phyloP scores from a whole-genome alignment of 2,329 filamentous ascomycete species.

The Claviceps lovelessii region DNA sequence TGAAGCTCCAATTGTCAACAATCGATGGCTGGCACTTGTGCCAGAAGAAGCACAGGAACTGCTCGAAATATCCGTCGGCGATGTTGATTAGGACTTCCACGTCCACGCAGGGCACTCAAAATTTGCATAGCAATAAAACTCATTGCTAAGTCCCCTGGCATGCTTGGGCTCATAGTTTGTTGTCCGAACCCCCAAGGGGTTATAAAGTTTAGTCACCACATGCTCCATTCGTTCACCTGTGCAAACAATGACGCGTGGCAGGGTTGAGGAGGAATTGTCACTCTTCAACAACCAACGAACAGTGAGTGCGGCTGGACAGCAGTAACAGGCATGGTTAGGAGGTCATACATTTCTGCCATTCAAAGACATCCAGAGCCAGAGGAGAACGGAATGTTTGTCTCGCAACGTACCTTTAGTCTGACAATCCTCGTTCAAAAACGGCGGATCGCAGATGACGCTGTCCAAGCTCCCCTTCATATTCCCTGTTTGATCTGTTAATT shows the following conservation, averaged over 20 bases:
- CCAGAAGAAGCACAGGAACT: background rate
- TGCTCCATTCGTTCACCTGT: constrained; percentile 64
- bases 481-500: constrained; percentile 15
- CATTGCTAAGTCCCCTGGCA: constrained; percentile 61
- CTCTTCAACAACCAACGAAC: constrained; percentile 54
- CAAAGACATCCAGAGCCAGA: background rate
- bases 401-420: constrained; percentile 52
- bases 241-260: constrained; percentile 44
- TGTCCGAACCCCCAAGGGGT: constrained; percentile 43
- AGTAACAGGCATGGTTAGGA: background rate
- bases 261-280: constrained; percentile 6
- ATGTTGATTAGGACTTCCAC: constrained; percentile 1
- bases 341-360: background rate
- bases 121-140: constrained; percentile 68
- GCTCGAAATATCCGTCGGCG: background rate
- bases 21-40: background rate
- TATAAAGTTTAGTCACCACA: constrained; percentile 53
- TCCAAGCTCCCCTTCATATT: constrained; percentile 50
- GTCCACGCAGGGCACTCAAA: constrained; percentile 49
- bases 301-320: constrained; percentile 50
- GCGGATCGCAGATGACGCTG: constrained; percentile 61
- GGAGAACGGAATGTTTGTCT: background rate
- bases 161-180: constrained; percentile 58
- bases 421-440: constrained; percentile 67
- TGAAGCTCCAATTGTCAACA: background rate